These are phyloP conservation scores for Chytriomyces sp. DNA, from an alignment of 192 early-diverging fungal genomes.

Conservation along the genomic window DNA sequence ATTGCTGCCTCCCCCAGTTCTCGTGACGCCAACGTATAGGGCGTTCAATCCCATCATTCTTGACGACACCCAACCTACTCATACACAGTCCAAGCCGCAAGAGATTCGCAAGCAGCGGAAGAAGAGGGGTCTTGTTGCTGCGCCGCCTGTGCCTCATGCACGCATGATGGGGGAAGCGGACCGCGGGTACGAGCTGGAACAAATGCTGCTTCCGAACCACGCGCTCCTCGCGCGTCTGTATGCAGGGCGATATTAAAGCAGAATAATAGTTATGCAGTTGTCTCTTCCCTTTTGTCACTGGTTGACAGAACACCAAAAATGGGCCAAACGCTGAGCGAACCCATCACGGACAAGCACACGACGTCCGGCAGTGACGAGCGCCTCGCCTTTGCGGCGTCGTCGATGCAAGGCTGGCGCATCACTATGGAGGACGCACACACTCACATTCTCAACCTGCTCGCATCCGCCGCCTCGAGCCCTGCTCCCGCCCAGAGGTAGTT, in stretches of 20 bases:
- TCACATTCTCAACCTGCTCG: constrained; percentile 70
- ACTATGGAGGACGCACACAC: constrained; percentile 99
- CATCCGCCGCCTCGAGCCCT: constrained; percentile 24
- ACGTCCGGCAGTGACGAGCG: constrained; percentile 71
- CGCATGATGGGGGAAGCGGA: too few species aligned
- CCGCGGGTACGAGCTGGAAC: too few species aligned
- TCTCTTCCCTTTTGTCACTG: neutral
- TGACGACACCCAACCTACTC: too few species aligned
- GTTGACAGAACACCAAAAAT: constrained; percentile 47
- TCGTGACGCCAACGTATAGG: too few species aligned
- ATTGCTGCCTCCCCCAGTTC: too few species aligned
- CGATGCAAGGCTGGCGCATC: constrained; percentile 98
- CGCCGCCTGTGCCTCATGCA: too few species aligned
- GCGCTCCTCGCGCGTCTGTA: too few species aligned
- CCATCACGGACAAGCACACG: constrained; percentile 87
- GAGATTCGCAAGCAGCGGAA: too few species aligned
- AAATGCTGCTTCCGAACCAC: too few species aligned
- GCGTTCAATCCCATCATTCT: too few species aligned
- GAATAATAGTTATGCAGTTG: neutral
- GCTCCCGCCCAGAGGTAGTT: neutral
- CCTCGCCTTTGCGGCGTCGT: constrained; percentile 80
- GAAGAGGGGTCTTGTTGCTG: too few species aligned
- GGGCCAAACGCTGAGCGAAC: constrained; percentile 97
- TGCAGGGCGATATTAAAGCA: neutral
- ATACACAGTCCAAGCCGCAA: too few species aligned